phyloP scores from a whole-genome alignment of 2,329 filamentous ascomycete genomes.

The Stemphylium vesicarium region DNA sequence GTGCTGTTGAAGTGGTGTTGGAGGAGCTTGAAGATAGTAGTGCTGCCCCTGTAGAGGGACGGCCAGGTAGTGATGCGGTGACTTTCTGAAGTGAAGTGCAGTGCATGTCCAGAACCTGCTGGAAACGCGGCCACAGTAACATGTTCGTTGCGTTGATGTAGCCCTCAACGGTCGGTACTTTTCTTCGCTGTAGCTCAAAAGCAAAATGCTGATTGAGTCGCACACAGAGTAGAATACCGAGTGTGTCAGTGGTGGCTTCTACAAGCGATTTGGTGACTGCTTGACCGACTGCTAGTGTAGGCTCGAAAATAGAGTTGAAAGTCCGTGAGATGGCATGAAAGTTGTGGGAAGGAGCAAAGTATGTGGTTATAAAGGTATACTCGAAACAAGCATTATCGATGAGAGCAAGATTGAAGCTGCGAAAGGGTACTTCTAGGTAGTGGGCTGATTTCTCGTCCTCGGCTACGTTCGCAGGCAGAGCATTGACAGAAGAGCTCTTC shows the following conservation, averaged over 20 bases:
- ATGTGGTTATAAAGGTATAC: conserved; percentile 89
- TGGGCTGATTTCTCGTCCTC: conserved; percentile 88
- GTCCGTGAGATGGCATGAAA: conserved; percentile 80
- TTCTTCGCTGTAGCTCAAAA: conserved; percentile 90
- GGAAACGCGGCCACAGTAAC: conserved; percentile 94
- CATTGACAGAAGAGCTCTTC: conserved; percentile 73
- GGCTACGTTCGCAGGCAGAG: conserved; percentile 84
- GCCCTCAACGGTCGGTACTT: conserved; percentile 84
- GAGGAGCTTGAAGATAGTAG: conserved; percentile 50
- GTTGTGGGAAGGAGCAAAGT: conserved; percentile 80
- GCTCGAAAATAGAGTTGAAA: conserved; percentile 87
- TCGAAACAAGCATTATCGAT: conserved; percentile 94
- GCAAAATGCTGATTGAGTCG: conserved; percentile 92
- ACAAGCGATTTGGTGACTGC: conserved; percentile 76
- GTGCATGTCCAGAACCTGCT: conserved; percentile 91
- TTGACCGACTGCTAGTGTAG: conserved; percentile 85
- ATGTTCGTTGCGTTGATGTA: conserved; percentile 97
- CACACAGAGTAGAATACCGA: conserved; percentile 90
- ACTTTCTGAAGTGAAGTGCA: conserved; percentile 80
- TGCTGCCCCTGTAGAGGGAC: conserved; percentile 44
- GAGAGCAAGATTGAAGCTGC: conserved; percentile 92
- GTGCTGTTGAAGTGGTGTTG: conserved; percentile 72
- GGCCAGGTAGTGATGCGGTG: conserved; percentile 51
- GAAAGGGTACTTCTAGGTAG: conserved; percentile 88
- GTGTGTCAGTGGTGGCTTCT: conserved; percentile 77